Percentiles rank a stretch among this genome's conserved stretches.
Conservation (phyloP, 148 eudicot species). For the Chenopodium quinoa region DNA sequence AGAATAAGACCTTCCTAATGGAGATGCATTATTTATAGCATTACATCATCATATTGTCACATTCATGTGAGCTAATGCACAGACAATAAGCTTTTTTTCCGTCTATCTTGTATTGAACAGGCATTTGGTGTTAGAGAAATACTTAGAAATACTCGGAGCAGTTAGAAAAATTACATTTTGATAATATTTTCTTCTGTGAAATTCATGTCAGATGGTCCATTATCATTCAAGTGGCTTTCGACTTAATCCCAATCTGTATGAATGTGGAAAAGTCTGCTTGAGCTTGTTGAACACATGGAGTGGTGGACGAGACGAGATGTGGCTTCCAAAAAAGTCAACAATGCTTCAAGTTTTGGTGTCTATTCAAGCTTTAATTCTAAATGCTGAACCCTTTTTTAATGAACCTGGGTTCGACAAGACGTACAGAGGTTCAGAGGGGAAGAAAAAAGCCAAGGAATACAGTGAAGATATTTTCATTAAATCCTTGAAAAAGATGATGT, state of each 20-base stretch:
- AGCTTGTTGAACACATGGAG: constrained; percentile 89
- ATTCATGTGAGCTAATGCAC: not conserved
- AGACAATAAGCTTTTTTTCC: not conserved
- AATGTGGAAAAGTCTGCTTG: constrained; percentile 88
- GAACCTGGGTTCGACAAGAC: constrained; percentile 68
- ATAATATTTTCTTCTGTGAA: not conserved
- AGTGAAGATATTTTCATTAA: constrained; percentile 57
- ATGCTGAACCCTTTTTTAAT: constrained; percentile 75
- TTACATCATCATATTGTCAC: not conserved
- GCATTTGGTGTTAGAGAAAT: not conserved
- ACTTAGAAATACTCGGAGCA: not conserved
- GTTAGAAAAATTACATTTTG: not conserved
- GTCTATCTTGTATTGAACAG: not conserved
- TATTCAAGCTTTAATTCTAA: constrained; percentile 78
- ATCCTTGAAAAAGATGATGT: constrained; percentile 69
- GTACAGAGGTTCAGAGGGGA: constrained; percentile 40
- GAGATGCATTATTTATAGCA: not conserved
- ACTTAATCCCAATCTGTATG: constrained; percentile 78
- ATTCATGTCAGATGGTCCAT: constrained; percentile 54
- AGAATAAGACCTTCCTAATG: not conserved
- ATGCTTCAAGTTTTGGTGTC: constrained; percentile 92
- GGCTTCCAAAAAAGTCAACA: constrained; percentile 75
- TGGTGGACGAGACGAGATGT: constrained; percentile 61
- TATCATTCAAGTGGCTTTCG: constrained; percentile 83
- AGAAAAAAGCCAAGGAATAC: constrained; percentile 45